Conservation (phyloP, 208 protist species). For the Tritrichomonas foetus region DNA sequence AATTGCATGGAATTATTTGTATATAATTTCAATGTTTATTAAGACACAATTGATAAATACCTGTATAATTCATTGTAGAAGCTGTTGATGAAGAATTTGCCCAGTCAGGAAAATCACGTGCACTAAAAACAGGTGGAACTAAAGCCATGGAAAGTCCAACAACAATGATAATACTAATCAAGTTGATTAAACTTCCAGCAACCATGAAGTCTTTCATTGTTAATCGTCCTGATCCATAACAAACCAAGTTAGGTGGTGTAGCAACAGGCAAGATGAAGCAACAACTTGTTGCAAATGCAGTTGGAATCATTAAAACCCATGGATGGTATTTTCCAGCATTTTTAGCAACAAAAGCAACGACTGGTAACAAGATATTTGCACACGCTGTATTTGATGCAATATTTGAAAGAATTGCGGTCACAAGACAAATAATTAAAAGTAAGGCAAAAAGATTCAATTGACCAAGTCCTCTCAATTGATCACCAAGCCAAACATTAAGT, state of each 20-base stretch:
- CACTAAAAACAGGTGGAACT: neutral
- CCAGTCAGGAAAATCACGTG: neutral
- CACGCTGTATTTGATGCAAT: slow-evolving; percentile 42
- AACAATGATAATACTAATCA: neutral
- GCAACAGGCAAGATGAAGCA: slow-evolving; percentile 50
- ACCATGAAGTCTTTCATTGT: slow-evolving; percentile 2
- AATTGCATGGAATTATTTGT: too few relatives aligned
- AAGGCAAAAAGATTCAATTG: neutral
- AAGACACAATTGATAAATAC: too few relatives aligned
- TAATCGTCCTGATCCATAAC: slow-evolving; percentile 44
- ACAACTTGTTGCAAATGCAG: neutral
- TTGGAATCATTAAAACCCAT: slow-evolving; percentile 46
- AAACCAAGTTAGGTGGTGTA: slow-evolving; percentile 52
- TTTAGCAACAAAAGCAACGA: slow-evolving; percentile 24
- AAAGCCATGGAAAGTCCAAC: neutral
- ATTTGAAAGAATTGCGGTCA: neutral
- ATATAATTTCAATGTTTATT: too few relatives aligned
- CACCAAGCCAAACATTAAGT: neutral
- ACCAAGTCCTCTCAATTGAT: neutral
- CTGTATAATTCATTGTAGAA: too few relatives aligned
- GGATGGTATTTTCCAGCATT: slow-evolving; percentile 42
- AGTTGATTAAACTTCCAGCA: neutral
- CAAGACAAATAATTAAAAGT: neutral
- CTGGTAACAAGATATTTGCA: slow-evolving; percentile 45
- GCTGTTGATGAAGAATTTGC: neutral